Evolutionary conservation across 192 early-diverging fungal genomes (phyloP), one percentile per base, ranked within the genome.

Genomic region (Geranomyces variabilis): DNA sequence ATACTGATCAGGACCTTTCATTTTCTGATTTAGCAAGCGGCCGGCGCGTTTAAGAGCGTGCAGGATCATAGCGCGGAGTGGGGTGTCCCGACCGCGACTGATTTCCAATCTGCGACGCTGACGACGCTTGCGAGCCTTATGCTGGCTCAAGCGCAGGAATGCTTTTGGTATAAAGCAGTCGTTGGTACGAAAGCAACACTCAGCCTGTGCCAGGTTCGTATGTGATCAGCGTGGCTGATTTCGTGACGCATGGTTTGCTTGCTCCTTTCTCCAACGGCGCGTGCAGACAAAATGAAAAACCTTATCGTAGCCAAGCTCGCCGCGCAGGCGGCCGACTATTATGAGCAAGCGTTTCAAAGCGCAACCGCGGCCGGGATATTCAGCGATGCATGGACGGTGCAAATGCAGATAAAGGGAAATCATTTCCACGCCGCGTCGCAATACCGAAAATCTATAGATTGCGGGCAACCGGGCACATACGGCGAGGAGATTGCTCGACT

Each of bases 101-200:
- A 96, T 69, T 83, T 94, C 73, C 86, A 88, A 7, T 67, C 86
- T 1, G 75, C 82, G 19, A 86, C 90, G n/a, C 81, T 97, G 9
- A 79, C 83, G 13, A 84, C 88, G 1, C 79, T 92, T 13, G 81
- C 84, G 10, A 85, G 88, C 66, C 74, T 92, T n/a, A 96, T 93
- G 92, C 81, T 96, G 1, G 93, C 93, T 12, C 96, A 96, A 74
- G 96, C 96, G 28, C 95, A 96, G 71, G 96, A 96, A 77, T 95
- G 93, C 68, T 93, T 91, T 29, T 94, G 93, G 92, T 89, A 89
- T 45, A 91, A 94, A 59, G 92, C 94, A 4, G 89, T 92, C 26
- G 72, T 79, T 57, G 75, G 76, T 70, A 47, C 21, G 10, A 29
- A 46, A n/a, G n/a, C n/a, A n/a, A n/a, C n/a, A n/a, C n/a, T n/a